Percentiles rank a stretch among this genome's conserved stretches.
Conservation (phyloP, 352 stramenopile species). For the Phytophthora brassicae region DNA sequence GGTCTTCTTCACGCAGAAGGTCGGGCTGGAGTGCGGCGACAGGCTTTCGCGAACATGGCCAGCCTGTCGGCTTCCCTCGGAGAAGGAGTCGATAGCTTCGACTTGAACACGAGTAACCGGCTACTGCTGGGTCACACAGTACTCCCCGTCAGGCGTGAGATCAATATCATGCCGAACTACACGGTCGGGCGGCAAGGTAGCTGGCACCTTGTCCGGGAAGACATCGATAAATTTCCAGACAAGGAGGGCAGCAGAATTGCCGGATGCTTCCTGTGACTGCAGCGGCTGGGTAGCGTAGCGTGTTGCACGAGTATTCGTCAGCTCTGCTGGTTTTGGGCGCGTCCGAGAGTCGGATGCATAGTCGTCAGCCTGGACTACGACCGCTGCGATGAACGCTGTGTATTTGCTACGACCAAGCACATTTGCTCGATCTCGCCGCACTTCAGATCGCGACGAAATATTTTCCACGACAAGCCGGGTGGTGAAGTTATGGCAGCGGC, state of each 20-base stretch:
- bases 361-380: too few species aligned
- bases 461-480: constrained; percentile 12
- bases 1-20: constrained; percentile 34
- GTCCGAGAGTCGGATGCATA: background rate
- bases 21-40: constrained; percentile 23
- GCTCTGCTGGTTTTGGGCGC: constrained; percentile 5
- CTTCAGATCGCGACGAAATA: constrained; percentile 27
- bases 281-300: constrained; percentile 13
- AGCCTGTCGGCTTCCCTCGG: constrained; percentile 4
- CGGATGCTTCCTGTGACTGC: background rate
- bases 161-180: constrained; percentile 34
- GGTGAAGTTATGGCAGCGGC: background rate
- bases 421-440: constrained; percentile 24
- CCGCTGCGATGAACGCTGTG: background rate
- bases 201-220: constrained; percentile 29
- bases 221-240: constrained; percentile 17
- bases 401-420: constrained; percentile 6
- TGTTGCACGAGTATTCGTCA: constrained; percentile 14
- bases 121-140: constrained; percentile 33
- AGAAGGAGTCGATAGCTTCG: constrained; percentile 24
- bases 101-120: constrained; percentile 27
- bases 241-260: constrained; percentile 8
- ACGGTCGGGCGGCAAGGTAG: constrained; percentile 8
- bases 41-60: constrained; percentile 18
- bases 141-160: constrained; percentile 26